These are phyloP conservation scores for Cladosporium halotolerans DNA, from an alignment of 2,329 filamentous ascomycete species.

Conservation along the genomic window DNA sequence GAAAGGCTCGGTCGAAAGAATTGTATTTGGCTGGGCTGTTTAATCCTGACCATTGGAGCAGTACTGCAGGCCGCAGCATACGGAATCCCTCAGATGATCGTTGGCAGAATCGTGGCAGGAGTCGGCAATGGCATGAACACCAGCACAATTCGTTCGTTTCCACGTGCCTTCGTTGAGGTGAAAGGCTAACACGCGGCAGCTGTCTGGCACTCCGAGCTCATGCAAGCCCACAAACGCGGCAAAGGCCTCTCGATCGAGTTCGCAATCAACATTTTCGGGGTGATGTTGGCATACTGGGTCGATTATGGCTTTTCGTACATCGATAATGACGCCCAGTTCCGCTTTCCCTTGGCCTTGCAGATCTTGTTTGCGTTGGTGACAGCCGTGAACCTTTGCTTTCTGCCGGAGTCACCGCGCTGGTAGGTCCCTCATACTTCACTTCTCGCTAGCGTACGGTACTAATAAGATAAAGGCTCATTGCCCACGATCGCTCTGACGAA, in stretches of 20 bases:
- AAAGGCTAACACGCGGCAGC: constrained; percentile 14
- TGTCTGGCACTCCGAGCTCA: constrained; percentile 40
- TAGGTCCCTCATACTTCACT: constrained; percentile 8
- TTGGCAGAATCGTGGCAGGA: constrained; percentile 48
- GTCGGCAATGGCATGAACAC: constrained; percentile 53
- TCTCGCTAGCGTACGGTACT: neutral
- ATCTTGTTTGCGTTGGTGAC: constrained; percentile 33
- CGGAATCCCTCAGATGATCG: constrained; percentile 43
- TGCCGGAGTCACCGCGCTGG: constrained; percentile 36
- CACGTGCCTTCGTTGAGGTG: neutral
- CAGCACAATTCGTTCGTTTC: constrained; percentile 47
- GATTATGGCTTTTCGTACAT: constrained; percentile 33
- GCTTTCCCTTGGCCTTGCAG: constrained; percentile 41
- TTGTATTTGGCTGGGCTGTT: constrained; percentile 26
- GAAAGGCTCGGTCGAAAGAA: constrained; percentile 24
- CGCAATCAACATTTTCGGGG: constrained; percentile 31
- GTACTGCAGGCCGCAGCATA: constrained; percentile 28
- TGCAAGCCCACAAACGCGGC: constrained; percentile 37
- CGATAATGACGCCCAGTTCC: constrained; percentile 32
- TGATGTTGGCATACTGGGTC: constrained; percentile 29
- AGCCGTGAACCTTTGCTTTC: constrained; percentile 30
- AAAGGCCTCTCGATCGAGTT: constrained; percentile 25
- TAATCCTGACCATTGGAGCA: constrained; percentile 33
- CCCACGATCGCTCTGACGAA: constrained; percentile 22
- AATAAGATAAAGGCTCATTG: constrained; percentile 17